Conservation (phyloP, 805 yeast species). For the Sugiyamaella boreocaroliniensis region DNA sequence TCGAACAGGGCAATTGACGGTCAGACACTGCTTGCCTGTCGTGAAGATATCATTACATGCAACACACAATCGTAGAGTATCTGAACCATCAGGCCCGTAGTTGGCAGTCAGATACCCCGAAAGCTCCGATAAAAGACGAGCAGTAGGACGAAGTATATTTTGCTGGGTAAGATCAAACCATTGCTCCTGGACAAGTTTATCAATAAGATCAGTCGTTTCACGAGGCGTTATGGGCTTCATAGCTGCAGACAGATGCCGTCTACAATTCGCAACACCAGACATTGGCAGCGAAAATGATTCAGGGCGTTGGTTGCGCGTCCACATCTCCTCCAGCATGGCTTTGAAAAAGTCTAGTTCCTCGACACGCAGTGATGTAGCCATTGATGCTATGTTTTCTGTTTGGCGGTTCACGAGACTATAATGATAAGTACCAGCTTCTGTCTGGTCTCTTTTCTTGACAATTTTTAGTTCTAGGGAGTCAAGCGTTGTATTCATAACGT, state of each 20-base stretch:
- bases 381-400: slow-evolving; percentile 34
- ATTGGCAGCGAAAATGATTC: slow-evolving; percentile 5
- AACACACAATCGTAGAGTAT: slow-evolving; percentile 37
- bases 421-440: slow-evolving; percentile 25
- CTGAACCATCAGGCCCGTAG: slow-evolving; percentile 30
- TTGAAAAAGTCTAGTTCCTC: slow-evolving; percentile 43
- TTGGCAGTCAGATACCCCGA: slow-evolving; percentile 37
- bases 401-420: slow-evolving; percentile 39
- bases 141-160: slow-evolving; percentile 25
- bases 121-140: slow-evolving; percentile 43
- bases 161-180: neutral
- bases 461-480: slow-evolving; percentile 36
- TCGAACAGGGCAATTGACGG: slow-evolving; percentile 32
- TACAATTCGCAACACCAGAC: neutral
- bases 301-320: slow-evolving; percentile 21
- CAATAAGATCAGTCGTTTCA: slow-evolving; percentile 5
- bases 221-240: neutral
- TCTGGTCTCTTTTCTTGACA: slow-evolving; percentile 35
- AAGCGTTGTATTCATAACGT: slow-evolving; percentile 29
- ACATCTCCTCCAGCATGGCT: slow-evolving; percentile 36
- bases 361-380: slow-evolving; percentile 33
- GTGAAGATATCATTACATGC: slow-evolving; percentile 52
- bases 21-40: slow-evolving; percentile 40
- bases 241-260: neutral
- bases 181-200: slow-evolving; percentile 2